Base-by-base conservation (phyloP, 257 asterid species). In the Knoxia roxburghii region DNA sequence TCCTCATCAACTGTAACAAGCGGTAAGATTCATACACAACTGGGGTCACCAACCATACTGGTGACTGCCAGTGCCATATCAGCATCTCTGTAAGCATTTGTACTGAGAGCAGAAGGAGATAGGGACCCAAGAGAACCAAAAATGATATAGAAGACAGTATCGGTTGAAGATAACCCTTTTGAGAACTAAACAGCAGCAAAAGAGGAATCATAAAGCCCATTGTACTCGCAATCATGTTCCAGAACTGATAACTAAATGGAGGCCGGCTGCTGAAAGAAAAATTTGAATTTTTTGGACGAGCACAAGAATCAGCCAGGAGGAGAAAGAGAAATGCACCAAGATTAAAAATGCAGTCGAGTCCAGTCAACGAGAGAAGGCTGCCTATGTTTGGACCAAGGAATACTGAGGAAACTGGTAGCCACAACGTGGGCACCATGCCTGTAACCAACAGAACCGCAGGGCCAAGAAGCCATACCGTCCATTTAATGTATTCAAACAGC, bases 21-120 rank as follows among this genome's bases (percentile, higher is more conserved):
- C 99, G 84, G 59, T 88, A 93, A 7, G 82, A 77, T 86, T 93
- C 99, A 61, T 93, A 93, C 0, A 90, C 89, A 2, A 90, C 89
- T 0, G 99, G 97, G 9, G 95, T 84, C 77, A 93, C 92, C 70
- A 88, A 71, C 99, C 99, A 93, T 32, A 90, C 97, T 0, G 98
- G 96, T 2, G 98, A 92, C 82, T 77, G 78, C 98, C 97, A 92
- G 77, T 90, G 97, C 99, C 99, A 93, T 0, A 93, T 93, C 67
- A 93, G 86, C 86, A 85, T 67, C 84, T 93, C 99, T 0, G 97
- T 88, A n/a, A 90, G 74, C 68, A 78, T 73, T 79, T 93, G 99
- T 65, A 90, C 89, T 0, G 83, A 76, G 41, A 93, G 70, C 24
- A 89, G 98, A 70, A 93, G 87, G 24, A 88, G 81, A 77, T 93